Evolutionary conservation across 73 alveolate species (phyloP).

Genomic region (Stentor roeselii): DNA sequence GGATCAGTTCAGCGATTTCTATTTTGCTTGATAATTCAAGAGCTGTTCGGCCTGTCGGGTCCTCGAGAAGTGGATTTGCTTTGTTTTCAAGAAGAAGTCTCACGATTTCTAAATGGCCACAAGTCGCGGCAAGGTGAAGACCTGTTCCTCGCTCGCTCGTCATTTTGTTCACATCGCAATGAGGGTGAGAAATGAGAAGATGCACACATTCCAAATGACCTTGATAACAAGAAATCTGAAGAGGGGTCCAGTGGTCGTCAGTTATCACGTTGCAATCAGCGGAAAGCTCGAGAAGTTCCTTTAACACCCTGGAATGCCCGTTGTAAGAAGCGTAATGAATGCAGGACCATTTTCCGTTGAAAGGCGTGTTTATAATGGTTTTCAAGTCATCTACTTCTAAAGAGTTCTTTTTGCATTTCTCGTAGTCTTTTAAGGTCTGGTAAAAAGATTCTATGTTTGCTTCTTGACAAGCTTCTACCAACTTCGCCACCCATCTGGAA

Average conservation of each 20-base stretch:
- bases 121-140: background rate
- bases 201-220: conserved; percentile 23
- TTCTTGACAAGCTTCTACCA: conserved; percentile 14
- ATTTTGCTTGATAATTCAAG: background rate
- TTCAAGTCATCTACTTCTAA: background rate
- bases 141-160: conserved; percentile 19
- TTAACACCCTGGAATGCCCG: background rate
- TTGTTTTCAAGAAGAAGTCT: background rate
- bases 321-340: conserved; percentile 10
- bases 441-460: background rate
- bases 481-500: background rate
- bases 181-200: background rate
- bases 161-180: conserved; percentile 2
- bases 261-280: background rate
- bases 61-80: background rate
- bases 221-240: conserved; percentile 16
- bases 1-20: conserved; percentile 9
- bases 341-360: background rate
- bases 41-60: conserved; percentile 7
- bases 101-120: background rate
- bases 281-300: background rate
- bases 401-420: background rate
- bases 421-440: background rate
- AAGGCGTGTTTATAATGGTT: background rate
- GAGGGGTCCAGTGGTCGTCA: conserved; percentile 26